Base-by-base conservation (phyloP, 495 filamentous ascomycete species). In the Aspergillus nanangensis region DNA sequence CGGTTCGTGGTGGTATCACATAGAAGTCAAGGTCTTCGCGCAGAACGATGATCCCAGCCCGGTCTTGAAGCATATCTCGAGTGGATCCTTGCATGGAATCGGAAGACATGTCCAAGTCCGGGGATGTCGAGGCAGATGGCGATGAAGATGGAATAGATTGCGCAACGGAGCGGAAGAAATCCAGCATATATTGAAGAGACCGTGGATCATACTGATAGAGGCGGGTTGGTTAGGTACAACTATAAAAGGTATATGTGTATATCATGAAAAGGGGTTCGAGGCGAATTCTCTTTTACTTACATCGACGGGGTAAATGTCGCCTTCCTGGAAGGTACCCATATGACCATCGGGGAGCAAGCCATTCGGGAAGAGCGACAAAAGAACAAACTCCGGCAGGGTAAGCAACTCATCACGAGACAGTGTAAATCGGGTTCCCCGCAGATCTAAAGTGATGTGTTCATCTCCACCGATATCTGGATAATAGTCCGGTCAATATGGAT, bases 21-120 rank as follows among this genome's bases (percentile, higher is more conserved):
- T 99, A 99, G 58, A 97, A 99, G 59, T 99, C 93, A 15, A 99
- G 77, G 60, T 99, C 94, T 63, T 99, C 93, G 36, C 94, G 77
- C 41, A 99, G 70, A 11, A 99, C 93, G 50, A 99, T 99, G 60
- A 99, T 99, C 20, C 94, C 93, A 9, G 94, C 93, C 23, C 94
- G 81, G 55, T 93, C 90, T 52, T 87, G 85, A 17, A 89, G 70
- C 84, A 87, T 87, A 48, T 89, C 84, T 33, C 81, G 69, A 5
- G 84, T 77, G 23, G 83, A 83, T n/a, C 79, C 80, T 34, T 77
- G 74, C 71, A 83, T 78, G 11, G 79, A 76, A 47, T 87, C 84
- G 40, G 88, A 76, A 3, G 83, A 76, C 34, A 86, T 74, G 25
- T 87, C 84, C 18, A 72, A 60, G 21, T 85, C 83, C 2, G 77